These are phyloP conservation scores for Nemania sp. DNA, from an alignment of 2,329 filamentous ascomycete species.

Conservation along the genomic window DNA sequence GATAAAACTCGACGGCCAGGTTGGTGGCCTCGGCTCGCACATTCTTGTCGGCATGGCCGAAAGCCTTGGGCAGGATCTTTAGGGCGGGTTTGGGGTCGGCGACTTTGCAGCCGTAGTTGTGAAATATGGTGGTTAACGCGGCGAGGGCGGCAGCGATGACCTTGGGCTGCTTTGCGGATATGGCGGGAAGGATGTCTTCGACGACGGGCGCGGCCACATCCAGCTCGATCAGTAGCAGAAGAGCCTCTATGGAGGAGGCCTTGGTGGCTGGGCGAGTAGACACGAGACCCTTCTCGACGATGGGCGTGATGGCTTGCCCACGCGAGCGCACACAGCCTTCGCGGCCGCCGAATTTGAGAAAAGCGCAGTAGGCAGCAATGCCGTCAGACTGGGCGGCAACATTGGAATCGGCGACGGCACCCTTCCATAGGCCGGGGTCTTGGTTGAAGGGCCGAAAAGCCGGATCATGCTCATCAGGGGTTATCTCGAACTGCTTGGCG, in stretches of 20 bases:
- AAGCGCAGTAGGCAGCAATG: conserved; percentile 83
- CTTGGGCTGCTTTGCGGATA: conserved; percentile 46
- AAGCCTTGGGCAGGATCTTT: conserved; percentile 85
- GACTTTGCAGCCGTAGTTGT: conserved; percentile 92
- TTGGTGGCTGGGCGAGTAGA: conserved; percentile 90
- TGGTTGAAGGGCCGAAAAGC: conserved; percentile 85
- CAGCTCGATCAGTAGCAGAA: conserved; percentile 87
- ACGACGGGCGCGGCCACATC: conserved; percentile 84
- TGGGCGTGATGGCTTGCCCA: conserved; percentile 70
- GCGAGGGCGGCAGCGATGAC: conserved; percentile 43
- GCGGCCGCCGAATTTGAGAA: conserved; percentile 85
- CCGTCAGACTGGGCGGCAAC: conserved; percentile 96
- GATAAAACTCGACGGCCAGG: conserved; percentile 89
- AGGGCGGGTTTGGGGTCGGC: conserved; percentile 91
- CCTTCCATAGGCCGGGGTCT: conserved; percentile 87
- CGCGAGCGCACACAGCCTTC: conserved; percentile 81
- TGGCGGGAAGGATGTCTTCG: conserved; percentile 75
- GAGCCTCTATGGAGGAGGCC: conserved; percentile 79
- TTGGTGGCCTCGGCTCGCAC: conserved; percentile 92
- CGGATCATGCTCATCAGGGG: conserved; percentile 82
- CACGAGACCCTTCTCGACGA: conserved; percentile 88
- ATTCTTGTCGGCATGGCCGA: conserved; percentile 97
- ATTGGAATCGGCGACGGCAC: conserved; percentile 89
- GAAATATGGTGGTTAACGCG: conserved; percentile 80
- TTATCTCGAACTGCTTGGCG: conserved; percentile 80